Conservation (phyloP, 495 filamentous ascomycete species). For the Hypoxylon lenormandii region DNA sequence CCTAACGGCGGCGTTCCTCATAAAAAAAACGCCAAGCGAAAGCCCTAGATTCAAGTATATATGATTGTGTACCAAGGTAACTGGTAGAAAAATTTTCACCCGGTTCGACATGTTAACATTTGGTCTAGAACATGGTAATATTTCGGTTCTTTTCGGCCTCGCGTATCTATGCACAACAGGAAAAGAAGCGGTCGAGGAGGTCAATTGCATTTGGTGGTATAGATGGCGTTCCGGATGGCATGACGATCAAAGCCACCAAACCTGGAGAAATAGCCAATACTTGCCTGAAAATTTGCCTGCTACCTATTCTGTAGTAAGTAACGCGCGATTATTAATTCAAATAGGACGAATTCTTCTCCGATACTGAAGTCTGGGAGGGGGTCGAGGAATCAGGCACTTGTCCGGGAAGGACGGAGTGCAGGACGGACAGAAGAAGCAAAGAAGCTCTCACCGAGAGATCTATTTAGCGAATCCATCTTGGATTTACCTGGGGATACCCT, state of each 20-base stretch:
- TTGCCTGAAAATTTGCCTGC: conserved; percentile 2
- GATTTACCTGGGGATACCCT: conserved; percentile 33
- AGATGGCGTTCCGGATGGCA: conserved; percentile 40
- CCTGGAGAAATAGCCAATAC: conserved; percentile 34
- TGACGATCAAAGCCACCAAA: conserved; percentile 42
- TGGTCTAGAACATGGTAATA: conserved; percentile 23
- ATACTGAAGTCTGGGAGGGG: conserved; percentile 7
- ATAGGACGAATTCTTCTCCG: conserved; percentile 30
- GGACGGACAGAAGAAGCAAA: conserved; percentile 42
- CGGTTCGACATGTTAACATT: neutral
- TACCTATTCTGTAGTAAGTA: conserved; percentile 4
- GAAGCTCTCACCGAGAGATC: conserved; percentile 32
- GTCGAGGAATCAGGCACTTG: conserved; percentile 1
- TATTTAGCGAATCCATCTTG: conserved; percentile 19
- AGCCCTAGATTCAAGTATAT: conserved; percentile 2
- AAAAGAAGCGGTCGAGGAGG: conserved; percentile 42
- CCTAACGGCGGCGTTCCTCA: no score
- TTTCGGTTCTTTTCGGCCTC: conserved; percentile 10
- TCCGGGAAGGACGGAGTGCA: conserved; percentile 23
- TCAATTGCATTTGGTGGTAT: conserved; percentile 18
- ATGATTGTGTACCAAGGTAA: neutral
- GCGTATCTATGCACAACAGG: conserved; percentile 8
- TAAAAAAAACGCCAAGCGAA: neutral
- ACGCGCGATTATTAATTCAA: conserved; percentile 15
- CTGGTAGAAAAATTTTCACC: conserved; percentile 6